Percentiles rank a stretch among this genome's conserved stretches.
Evolutionary conservation across 2,329 filamentous ascomycete genomes (phyloP).

Genomic region (Sordariomycetes sp.): DNA sequence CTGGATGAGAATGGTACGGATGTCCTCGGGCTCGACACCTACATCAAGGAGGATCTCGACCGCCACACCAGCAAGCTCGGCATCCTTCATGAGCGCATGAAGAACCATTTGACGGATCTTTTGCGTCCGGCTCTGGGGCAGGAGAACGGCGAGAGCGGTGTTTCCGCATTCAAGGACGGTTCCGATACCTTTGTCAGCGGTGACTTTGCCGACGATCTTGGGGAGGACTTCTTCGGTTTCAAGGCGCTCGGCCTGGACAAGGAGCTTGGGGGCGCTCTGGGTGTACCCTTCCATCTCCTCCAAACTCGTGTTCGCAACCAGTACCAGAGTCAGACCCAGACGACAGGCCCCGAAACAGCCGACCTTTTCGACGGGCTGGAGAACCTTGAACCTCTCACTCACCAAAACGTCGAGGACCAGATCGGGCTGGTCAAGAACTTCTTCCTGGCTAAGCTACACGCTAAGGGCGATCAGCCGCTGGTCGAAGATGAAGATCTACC

Average conservation of each 20-base stretch:
- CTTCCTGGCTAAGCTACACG: slow-evolving; percentile 81
- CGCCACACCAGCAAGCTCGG: slow-evolving; percentile 69
- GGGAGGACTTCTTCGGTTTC: slow-evolving; percentile 98
- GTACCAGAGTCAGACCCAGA: slow-evolving; percentile 65
- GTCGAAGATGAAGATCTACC: slow-evolving; percentile 93
- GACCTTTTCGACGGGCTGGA: slow-evolving; percentile 60
- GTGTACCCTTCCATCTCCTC: slow-evolving; percentile 86
- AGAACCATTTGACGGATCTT: slow-evolving; percentile 83
- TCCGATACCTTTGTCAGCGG: slow-evolving; percentile 95
- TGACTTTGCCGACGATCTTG: slow-evolving; percentile 95
- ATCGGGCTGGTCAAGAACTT: slow-evolving; percentile 87
- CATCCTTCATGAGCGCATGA: slow-evolving; percentile 90
- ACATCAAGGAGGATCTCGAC: slow-evolving; percentile 91
- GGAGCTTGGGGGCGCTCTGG: slow-evolving; percentile 82
- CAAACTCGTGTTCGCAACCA: slow-evolving; percentile 84
- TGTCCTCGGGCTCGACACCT: slow-evolving; percentile 70
- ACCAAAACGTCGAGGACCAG: slow-evolving; percentile 67
- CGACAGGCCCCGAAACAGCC: slow-evolving; percentile 47
- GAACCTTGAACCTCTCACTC: slow-evolving; percentile 67
- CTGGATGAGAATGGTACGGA: slow-evolving; percentile 78
- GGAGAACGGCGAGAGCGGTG: slow-evolving; percentile 74
- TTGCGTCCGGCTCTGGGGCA: slow-evolving; percentile 73
- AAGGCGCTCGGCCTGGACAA: slow-evolving; percentile 86
- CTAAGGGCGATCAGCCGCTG: slow-evolving; percentile 70
- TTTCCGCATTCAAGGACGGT: slow-evolving; percentile 87